Evolutionary conservation across 164 flowering plant genomes (phyloP).

Genomic region (Cinnamomum micranthum): DNA sequence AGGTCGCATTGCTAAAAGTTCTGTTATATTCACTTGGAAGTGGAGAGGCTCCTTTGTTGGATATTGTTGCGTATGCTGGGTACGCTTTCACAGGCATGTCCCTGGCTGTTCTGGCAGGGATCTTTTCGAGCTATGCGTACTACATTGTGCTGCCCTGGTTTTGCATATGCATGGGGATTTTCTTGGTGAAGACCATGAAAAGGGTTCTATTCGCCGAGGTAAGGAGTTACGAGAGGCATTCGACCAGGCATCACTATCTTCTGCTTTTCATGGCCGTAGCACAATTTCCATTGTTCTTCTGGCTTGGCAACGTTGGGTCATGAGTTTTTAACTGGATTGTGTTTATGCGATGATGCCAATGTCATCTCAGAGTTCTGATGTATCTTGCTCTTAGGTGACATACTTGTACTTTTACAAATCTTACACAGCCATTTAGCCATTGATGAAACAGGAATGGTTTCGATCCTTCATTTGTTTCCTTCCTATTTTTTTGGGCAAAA

Average conservation of each 20-base stretch:
- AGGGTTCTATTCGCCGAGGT: conserved; percentile 39
- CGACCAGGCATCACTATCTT: conserved; percentile 37
- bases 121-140: conserved; percentile 33
- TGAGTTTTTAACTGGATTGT: neutral
- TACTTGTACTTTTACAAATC: no score
- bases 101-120: conserved; percentile 36
- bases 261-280: conserved; percentile 39
- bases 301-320: conserved; percentile 38
- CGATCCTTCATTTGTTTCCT: no score
- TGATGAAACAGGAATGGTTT: no score
- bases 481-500: no score
- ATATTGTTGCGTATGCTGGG: conserved; percentile 47
- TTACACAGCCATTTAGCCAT: no score
- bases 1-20: conserved; percentile 31
- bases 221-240: conserved; percentile 26
- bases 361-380: no score
- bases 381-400: no score
- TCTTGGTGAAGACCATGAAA: conserved; percentile 47
- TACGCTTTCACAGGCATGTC: conserved; percentile 43
- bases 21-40: conserved; percentile 31
- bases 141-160: conserved; percentile 36
- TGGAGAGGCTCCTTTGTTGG: conserved; percentile 40
- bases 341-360: neutral
- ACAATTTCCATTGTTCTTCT: conserved; percentile 42
- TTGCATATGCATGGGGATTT: conserved; percentile 41